Evolutionary conservation across 257 asterid genomes (phyloP), one percentile per base, ranked within the genome.

Genomic region (Hygrophila difformis): DNA sequence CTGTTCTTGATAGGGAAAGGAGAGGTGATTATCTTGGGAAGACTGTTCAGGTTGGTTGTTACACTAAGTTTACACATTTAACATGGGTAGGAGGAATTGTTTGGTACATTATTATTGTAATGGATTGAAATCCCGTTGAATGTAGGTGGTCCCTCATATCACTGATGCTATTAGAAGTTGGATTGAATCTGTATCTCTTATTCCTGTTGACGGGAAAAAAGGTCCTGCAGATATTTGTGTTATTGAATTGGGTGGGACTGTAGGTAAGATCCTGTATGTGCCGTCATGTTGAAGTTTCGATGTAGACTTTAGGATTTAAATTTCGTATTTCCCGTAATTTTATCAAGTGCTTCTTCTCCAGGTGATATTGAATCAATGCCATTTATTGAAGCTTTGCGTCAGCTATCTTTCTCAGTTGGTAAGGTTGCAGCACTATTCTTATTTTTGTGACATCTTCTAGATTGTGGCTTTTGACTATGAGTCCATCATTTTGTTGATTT

Each of bases 281-380:
- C 31, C 18, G 35, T 36, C 23, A 15, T 47, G 36, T 20, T 16
- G 17, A 44, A 49, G n/a, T n/a, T n/a, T n/a, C n/a, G n/a, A n/a
- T n/a, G n/a, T n/a, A n/a, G n/a, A n/a, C n/a, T n/a, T n/a, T n/a
- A n/a, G n/a, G n/a, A n/a, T n/a, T n/a, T n/a, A n/a, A n/a, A n/a
- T n/a, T n/a, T n/a, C n/a, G 8, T 49, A 8, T 38, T 40, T 39
- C n/a, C 48, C 50, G 45, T 37, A 39, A 57, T 19, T 26, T 45
- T 8, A n/a, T n/a, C n/a, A 47, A 12, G 20, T 2, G 8, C 57
- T 44, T 45, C 49, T 17, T 60, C 22, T 60, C 56, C 57, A 89
- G 98, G 98, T 74, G 98, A 89, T 67, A 89, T 89, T 53, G 98
- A 89, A 69, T 89, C 98, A 13, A 89, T 89, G 96, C 96, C 98